phyloP scores from a whole-genome alignment of 2,329 filamentous ascomycete genomes.

The Fusarium staphyleae region DNA sequence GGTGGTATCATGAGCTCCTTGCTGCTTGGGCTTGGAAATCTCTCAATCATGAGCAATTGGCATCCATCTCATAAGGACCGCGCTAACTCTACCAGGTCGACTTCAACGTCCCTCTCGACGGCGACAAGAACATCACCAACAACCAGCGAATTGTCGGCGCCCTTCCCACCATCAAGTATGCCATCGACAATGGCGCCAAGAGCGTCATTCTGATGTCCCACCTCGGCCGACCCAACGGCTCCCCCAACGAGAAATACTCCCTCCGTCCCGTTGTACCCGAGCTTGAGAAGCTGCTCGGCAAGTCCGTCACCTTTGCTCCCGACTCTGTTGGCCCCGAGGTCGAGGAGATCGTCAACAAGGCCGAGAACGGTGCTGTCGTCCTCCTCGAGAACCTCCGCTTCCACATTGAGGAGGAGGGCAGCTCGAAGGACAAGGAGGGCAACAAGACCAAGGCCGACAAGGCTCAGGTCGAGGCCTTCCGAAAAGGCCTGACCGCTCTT shows the following conservation, averaged over 20 bases:
- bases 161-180: constrained; percentile 93
- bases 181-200: constrained; percentile 88
- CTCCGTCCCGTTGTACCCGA: constrained; percentile 90
- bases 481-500: constrained; percentile 91
- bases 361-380: constrained; percentile 81
- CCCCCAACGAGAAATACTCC: constrained; percentile 90
- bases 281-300: constrained; percentile 88
- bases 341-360: constrained; percentile 87
- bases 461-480: constrained; percentile 88
- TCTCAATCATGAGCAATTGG: neutral
- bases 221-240: constrained; percentile 92
- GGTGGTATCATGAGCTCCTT: neutral
- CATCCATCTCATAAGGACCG: neutral
- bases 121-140: constrained; percentile 94
- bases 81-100: constrained; percentile 72
- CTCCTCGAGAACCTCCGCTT: constrained; percentile 98
- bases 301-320: constrained; percentile 84
- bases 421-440: constrained; percentile 88
- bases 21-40: neutral
- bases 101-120: constrained; percentile 98
- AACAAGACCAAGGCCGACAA: constrained; percentile 99
- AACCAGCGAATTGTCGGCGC: constrained; percentile 97
- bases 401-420: constrained; percentile 98
- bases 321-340: constrained; percentile 91
- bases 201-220: constrained; percentile 97